Base-by-base conservation (phyloP, 2,329 filamentous ascomycete species). In the Aureobasidium subglaciale region DNA sequence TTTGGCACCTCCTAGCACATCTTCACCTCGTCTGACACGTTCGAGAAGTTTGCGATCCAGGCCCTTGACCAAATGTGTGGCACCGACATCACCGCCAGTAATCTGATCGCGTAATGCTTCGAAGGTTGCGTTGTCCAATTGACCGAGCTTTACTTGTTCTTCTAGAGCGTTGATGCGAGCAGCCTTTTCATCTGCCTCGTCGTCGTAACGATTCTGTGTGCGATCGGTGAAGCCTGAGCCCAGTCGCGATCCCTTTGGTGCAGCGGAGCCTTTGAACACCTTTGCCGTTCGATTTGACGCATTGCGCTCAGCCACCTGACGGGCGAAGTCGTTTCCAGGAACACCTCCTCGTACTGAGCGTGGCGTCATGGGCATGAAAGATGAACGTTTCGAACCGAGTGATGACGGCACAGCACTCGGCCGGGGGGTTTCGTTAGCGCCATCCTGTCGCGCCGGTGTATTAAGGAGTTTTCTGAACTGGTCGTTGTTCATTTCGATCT, bases 51-150 rank as follows among this genome's bases (percentile, higher is more conserved):
- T 87, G 68, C 90, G 87, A 71, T 99, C 93, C 48, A 99, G 72
- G 0, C 93, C 93, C 67, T 96, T 97, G 45, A 97, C 86, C 61
- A 96, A 72, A 76, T 96, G 90, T 13, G 90, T 95, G 63, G 84
- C 89, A 13, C 76, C 76, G 20, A 91, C 72, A 68, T 95, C 87
- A 7, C 91, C 92, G 3, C 90, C 91, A 1, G 89, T 76, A 55
- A 96, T 89, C 63, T 95, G 81, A 60, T 81, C 81, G 30, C 87
- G 78, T 37, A 92, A 70, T 63, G 80, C 83, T 63, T 92, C 85
- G 68, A 95, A 96, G 0, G 85, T 90, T 46, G 79, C 80, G 62
- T 83, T 80, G 62, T 95, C 88, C 61, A 97, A 90, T 71, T 95
- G 84, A 45, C 88, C 88, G 41, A 90, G 77, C 71, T 93, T 93